Evolutionary conservation across 768 basidiomycete species (phyloP), one percentile per base, ranked within the genome.

Genomic region (Suillus sp.): DNA sequence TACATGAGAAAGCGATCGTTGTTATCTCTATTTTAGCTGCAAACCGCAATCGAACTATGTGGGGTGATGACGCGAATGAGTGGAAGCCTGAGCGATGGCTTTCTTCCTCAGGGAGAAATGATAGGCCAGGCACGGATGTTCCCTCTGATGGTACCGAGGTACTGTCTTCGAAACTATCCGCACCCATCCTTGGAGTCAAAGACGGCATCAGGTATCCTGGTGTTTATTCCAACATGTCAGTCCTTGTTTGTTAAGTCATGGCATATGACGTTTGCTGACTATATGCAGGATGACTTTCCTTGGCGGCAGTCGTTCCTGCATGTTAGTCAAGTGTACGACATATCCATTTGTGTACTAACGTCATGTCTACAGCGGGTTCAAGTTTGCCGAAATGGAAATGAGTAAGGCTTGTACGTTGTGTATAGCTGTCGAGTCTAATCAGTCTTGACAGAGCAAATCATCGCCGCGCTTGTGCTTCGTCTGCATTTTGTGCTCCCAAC

Each of bases 1-100:
- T 61, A 7, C 25, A 25, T 40, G 38, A 57, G 25, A 40, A 27
- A 27, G 1, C 45, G 9, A 79, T 74, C 1, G 57, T 84, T 10
- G 77, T 83, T 61, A 70, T 83, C 13, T 71, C 78, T 0, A 80
- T 83, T 38, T 71, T 75, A 3, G 78, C 76, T 3, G 75, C 74
- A 34, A 83, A 84, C 62, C 71, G 80, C 10, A 69, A 81, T 14
- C 75, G 78, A 63, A 73, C 72, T 3, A 72, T 83, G 0, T 84
- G 83, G 83, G 83, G 83, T 4, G 57, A 60, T 22, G 70, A 76
- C 55, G 70, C 69, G 20, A 58, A 76, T 54, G 73, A 80, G 55
- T 84, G 82, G 82, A 81, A 77, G 57, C 83, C 83, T 25, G 77
- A 81, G 64, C 68, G 83, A 50, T 84, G 82, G 82, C 59, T 82